Evolutionary conservation across 805 yeast genomes (phyloP), one percentile per base, ranked within the genome.

Genomic region (Middelhovenomyces tepae): DNA sequence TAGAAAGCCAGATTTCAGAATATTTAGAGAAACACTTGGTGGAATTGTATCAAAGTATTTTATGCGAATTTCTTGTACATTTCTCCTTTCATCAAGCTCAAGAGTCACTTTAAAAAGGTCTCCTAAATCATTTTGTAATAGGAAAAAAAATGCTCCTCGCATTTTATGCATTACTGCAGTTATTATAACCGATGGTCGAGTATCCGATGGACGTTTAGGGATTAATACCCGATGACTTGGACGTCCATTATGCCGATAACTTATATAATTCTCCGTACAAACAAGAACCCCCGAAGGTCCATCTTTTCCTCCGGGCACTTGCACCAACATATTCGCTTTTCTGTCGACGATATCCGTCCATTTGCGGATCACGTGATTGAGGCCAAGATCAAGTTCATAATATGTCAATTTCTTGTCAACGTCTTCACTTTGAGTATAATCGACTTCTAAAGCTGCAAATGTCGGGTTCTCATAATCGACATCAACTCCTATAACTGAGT

Each of bases 371-470:
- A 87, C 70, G 50, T 79, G 81, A 48, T 87, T 87, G 29, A 89
- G 60, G 1, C 96, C 95, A 25, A 83, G 66, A 53, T 91, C 96
- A 16, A 87, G 58, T 48, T 84, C 89, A 57, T 89, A 89, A 51
- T 72, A 80, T 3, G 73, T 69, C 33, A 89, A 59, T 18, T 48
- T 43, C 31, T 58, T 64, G 37, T 48, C 25, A 3, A 32, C 43
- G 22, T 11, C 41, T 36, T 11, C 34, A n/a, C 14, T 40, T 34
- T 7, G 32, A 18, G 7, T 16, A 37, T 72, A 67, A 34, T 73
- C 78, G 5, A 71, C 57, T 49, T 89, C 97, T 5, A 91, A 56
- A 0, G 87, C 68, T 0, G 85, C 93, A 67, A 87, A 89, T 7
- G 74, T 51, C 0, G 97, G 97, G 48, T 85, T 86, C 13, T 80